Percentiles rank a stretch among this genome's conserved stretches.
phyloP scores from a whole-genome alignment of 306 rosid genomes.

The Hippophae rhamnoides region DNA sequence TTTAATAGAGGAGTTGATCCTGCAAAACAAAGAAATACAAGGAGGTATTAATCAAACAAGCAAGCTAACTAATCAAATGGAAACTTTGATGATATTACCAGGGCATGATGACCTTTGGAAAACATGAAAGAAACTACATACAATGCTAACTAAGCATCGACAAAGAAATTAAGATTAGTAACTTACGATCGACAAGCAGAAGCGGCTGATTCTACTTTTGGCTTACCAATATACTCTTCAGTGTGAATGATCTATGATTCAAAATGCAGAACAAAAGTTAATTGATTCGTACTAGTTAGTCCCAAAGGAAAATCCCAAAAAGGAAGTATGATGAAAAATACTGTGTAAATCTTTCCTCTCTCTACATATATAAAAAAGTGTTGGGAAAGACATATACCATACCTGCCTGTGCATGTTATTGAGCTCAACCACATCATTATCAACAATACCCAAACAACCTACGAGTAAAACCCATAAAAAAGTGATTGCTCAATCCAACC shows the following conservation, averaged over 20 bases:
- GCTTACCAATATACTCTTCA: constrained; percentile 77
- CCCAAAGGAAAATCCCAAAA: too few relatives aligned
- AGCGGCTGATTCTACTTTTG: constrained; percentile 88
- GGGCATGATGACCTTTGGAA: not conserved
- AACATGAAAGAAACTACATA: constrained; percentile 4
- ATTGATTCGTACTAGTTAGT: not conserved
- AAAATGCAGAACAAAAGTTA: constrained; percentile 5
- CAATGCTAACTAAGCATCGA: not conserved
- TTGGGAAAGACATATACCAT: constrained; percentile 1
- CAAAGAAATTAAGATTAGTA: not conserved
- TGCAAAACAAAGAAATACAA: constrained; percentile 23
- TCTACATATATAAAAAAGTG: not conserved
- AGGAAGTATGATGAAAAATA: not conserved
- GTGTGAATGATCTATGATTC: constrained; percentile 67
- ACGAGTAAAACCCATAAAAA: constrained; percentile 12
- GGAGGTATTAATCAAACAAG: constrained; percentile 6
- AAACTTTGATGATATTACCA: not conserved
- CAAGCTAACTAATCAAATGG: constrained; percentile 2
- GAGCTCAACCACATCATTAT: constrained; percentile 89
- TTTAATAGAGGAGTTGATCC: constrained; percentile 78
- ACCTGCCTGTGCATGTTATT: constrained; percentile 99
- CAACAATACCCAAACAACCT: constrained; percentile 85
- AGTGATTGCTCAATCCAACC: not conserved
- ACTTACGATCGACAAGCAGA: constrained; percentile 74
- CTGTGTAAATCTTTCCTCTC: not conserved